Evolutionary conservation across 305 asterid genomes (phyloP), one percentile per base, ranked within the genome.

Genomic region (Fraxinus angustifolia): DNA sequence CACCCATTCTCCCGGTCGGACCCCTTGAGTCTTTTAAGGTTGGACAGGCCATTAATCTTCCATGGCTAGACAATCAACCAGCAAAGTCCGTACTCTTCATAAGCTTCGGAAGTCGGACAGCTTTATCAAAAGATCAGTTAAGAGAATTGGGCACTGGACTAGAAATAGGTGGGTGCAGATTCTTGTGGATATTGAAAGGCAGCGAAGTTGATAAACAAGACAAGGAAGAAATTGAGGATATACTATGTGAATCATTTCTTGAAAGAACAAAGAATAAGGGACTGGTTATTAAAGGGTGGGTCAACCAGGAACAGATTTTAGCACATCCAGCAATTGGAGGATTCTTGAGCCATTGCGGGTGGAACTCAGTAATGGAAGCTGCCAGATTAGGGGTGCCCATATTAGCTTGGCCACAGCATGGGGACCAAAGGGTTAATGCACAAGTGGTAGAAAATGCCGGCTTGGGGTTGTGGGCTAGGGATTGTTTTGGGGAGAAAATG

Each of bases 301-400:
- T 85, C 72, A 56, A 88, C 19, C 90, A 90, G 36, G 92, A 87
- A 62, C 79, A 45, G 80, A 84, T 91, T 68, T 72, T 92, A 60
- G 89, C 82, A 6, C 93, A 92, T 50, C 87, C 89, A 3, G 82
- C 91, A 0, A 14, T 90, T 10, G 93, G 93, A 71, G 92, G 90
- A 31, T 90, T 89, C 23, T 62, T 91, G 30, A 90, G 88, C 82
- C 97, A 90, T 5, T 89, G 93, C 10, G 95, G 91, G 35, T 91
- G 95, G 95, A 89, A 89, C 17, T 91, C 93, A 0, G 90, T 91
- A 73, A 85, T 84, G 45, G 93, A 90, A 50, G 92, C 97, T 8
- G 92, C 92, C 7, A 81, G 79, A 53, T 11, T 83, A 17, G 93
- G 97, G 75, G 90, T 91, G 82, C 92, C 90, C 8, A 76, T 90